Evolutionary conservation across 192 early-diverging fungal species (phyloP).

Genomic region (Umbelopsis isabellina): DNA sequence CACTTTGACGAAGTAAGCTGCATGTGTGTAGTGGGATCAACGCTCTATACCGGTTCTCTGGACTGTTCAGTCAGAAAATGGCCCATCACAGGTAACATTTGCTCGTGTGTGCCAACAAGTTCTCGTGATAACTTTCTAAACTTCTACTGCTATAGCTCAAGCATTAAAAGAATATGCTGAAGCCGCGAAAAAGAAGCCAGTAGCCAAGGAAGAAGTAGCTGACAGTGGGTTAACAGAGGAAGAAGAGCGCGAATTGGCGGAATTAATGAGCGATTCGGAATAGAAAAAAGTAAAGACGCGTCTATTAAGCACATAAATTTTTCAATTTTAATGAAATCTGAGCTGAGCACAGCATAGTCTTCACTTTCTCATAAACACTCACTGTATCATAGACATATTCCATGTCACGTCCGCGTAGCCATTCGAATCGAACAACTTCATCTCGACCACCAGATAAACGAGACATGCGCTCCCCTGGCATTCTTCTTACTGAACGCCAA

Average conservation of each 20-base stretch:
- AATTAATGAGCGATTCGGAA: slow-evolving; percentile 77
- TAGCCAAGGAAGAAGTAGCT: slow-evolving; percentile 24
- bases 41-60: slow-evolving; percentile 78
- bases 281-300: neutral
- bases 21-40: slow-evolving; percentile 60
- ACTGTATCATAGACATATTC: neutral
- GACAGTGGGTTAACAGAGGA: slow-evolving; percentile 77
- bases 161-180: slow-evolving; percentile 21
- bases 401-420: slow-evolving; percentile 21
- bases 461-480: neutral
- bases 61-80: slow-evolving; percentile 88
- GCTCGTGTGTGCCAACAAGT: slow-evolving; percentile 25
- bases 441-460: slow-evolving; percentile 6
- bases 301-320: neutral
- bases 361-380: neutral
- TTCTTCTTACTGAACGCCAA: slow-evolving; percentile 14
- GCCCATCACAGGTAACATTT: slow-evolving; percentile 63
- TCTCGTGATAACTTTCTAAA: slow-evolving; percentile 24
- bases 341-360: neutral
- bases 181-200: slow-evolving; percentile 20
- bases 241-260: slow-evolving; percentile 87
- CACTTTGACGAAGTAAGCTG: slow-evolving; percentile 90
- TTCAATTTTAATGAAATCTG: neutral
- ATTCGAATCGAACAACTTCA: slow-evolving; percentile 4
- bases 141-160: slow-evolving; percentile 27